Evolutionary conservation across 306 rosid species (phyloP).

Genomic region (Prunus armeniaca): DNA sequence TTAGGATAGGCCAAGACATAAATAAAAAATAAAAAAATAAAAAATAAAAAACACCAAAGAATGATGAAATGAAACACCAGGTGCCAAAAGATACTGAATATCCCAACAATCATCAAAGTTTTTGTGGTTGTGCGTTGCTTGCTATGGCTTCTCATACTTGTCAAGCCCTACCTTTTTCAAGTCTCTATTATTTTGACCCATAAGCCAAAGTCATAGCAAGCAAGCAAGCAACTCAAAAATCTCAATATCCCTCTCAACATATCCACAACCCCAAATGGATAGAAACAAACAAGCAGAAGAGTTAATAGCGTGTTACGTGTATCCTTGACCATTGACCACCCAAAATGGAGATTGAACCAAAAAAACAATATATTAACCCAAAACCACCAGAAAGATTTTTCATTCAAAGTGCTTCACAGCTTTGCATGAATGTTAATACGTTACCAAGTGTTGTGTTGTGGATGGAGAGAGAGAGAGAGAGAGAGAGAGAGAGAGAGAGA

Average conservation of each 20-base stretch:
- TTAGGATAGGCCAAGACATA: slow-evolving; percentile 24
- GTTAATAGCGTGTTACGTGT: neutral
- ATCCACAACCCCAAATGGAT: slow-evolving; percentile 6
- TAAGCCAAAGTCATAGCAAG: neutral
- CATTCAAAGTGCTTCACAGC: slow-evolving; percentile 27
- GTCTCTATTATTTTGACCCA: slow-evolving; percentile 2
- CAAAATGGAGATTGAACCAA: slow-evolving; percentile 28
- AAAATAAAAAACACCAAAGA: neutral
- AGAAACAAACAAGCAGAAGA: neutral
- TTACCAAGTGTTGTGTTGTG: neutral
- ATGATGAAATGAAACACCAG: neutral
- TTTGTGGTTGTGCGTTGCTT: slow-evolving; percentile 10
- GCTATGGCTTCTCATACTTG: neutral
- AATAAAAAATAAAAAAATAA: too few species aligned
- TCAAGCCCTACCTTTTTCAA: slow-evolving; percentile 12
- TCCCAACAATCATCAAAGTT: slow-evolving; percentile 15
- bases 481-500: neutral
- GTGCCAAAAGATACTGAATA: slow-evolving; percentile 10
- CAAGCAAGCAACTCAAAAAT: neutral
- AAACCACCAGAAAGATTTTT: slow-evolving; percentile 5
- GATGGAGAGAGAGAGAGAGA: neutral
- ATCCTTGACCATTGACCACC: slow-evolving; percentile 14
- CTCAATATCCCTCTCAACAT: slow-evolving; percentile 2
- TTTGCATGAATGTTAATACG: neutral
- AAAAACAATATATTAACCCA: neutral